These are phyloP conservation scores for Aristolochia californica DNA, from an alignment of 164 flowering plant species.

Conservation along the genomic window DNA sequence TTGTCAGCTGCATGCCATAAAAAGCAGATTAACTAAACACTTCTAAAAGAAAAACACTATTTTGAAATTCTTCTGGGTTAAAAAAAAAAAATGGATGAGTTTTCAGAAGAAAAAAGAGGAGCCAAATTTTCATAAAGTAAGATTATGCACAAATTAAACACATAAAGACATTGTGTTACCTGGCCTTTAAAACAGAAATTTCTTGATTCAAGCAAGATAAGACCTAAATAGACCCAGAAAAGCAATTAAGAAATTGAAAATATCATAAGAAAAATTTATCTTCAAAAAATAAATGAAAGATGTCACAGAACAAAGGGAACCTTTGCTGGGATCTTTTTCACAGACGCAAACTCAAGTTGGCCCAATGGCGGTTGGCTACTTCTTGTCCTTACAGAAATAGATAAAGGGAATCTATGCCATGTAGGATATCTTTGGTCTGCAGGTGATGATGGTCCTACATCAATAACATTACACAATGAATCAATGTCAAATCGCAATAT, in stretches of 20 bases:
- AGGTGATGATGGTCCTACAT: slow-evolving; percentile 2
- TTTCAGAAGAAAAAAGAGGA: not conserved
- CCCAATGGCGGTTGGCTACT: slow-evolving; percentile 8
- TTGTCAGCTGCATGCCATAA: no score
- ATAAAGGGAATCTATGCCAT: slow-evolving; percentile 14
- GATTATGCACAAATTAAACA: not conserved
- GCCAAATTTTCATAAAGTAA: not conserved
- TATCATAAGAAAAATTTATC: no score
- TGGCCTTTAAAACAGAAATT: slow-evolving; percentile 32
- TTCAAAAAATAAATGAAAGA: not conserved
- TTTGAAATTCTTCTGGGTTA: not conserved
- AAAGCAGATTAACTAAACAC: no score
- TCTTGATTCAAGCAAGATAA: slow-evolving; percentile 24
- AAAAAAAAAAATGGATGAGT: not conserved
- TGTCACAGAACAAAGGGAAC: slow-evolving; percentile 14
- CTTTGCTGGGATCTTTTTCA: slow-evolving; percentile 18
- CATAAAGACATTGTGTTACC: slow-evolving; percentile 20
- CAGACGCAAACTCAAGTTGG: slow-evolving; percentile 1
- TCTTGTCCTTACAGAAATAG: slow-evolving; percentile 8
- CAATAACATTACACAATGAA: not conserved
- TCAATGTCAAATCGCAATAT: no score
- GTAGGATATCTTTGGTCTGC: slow-evolving; percentile 5
- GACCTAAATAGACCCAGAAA: not conserved
- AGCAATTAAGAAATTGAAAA: not conserved
- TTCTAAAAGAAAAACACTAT: no score